These are phyloP conservation scores for Xylariaceae sp. DNA, from an alignment of 2,329 filamentous ascomycete genomes.

Conservation along the genomic window DNA sequence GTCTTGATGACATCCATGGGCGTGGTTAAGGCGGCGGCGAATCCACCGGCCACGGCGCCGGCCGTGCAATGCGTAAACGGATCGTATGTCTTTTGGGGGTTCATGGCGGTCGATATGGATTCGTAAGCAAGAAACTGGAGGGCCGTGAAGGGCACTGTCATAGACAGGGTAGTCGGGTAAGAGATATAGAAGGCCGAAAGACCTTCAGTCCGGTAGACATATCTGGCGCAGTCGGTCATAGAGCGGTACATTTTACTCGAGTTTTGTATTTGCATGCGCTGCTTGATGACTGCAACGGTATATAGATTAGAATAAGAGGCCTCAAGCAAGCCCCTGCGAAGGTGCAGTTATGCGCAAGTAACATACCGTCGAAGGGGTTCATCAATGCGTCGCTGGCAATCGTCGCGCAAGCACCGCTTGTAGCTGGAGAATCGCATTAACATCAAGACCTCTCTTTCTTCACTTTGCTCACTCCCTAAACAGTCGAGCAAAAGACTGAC, in stretches of 20 bases:
- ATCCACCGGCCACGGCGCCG: conserved; percentile 84
- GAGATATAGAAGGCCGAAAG: conserved; percentile 94
- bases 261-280: conserved; percentile 97
- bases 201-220: conserved; percentile 83
- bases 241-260: conserved; percentile 83
- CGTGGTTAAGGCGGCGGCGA: conserved; percentile 89
- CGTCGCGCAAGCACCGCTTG: conserved; percentile 89
- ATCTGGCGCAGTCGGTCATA: conserved; percentile 77
- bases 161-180: conserved; percentile 94
- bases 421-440: conserved; percentile 48
- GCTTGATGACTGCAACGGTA: conserved; percentile 75
- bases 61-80: conserved; percentile 90
- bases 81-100: conserved; percentile 79
- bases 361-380: conserved; percentile 95
- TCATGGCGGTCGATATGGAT: conserved; percentile 89
- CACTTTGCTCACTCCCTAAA: neutral
- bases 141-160: conserved; percentile 97
- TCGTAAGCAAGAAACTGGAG: conserved; percentile 98
- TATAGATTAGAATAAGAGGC: conserved; percentile 7
- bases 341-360: neutral
- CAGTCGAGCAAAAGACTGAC: conserved; percentile 24
- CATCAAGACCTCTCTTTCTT: conserved; percentile 6
- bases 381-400: conserved; percentile 97
- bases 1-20: conserved; percentile 99
- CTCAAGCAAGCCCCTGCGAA: neutral